These are phyloP conservation scores for Micractinium sp. DNA, from an alignment of 139 green algal species.

Conservation along the genomic window DNA sequence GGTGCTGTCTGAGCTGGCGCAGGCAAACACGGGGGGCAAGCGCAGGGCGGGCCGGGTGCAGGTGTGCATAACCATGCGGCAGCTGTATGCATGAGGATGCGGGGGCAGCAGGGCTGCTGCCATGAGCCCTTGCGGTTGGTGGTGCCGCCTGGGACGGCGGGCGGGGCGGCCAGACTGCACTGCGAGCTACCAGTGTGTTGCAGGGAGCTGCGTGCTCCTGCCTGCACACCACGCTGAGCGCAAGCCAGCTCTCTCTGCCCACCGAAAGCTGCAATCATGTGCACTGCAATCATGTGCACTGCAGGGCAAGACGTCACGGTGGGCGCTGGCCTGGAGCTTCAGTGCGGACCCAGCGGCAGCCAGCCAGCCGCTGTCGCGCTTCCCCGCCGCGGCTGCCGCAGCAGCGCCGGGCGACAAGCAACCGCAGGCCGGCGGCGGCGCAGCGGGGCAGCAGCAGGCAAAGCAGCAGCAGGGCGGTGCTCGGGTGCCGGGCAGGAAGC, in stretches of 20 bases:
- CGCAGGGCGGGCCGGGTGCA: no score
- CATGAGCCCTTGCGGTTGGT: not conserved
- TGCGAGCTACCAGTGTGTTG: not conserved
- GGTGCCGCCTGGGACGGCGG: no score
- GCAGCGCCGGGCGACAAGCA: constrained; percentile 26
- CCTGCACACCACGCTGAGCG: not conserved
- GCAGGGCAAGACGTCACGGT: constrained; percentile 85
- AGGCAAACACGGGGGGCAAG: no score
- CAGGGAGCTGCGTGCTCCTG: not conserved
- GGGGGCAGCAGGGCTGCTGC: no score
- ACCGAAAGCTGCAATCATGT: not conserved
- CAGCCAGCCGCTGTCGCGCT: constrained; percentile 57
- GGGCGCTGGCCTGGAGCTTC: constrained; percentile 92
- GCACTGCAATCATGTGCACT: not conserved
- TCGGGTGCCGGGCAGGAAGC: not conserved
- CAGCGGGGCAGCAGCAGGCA: not conserved
- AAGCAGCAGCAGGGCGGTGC: constrained; percentile 45
- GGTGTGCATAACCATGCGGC: no score
- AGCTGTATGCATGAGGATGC: no score
- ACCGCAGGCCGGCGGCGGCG: not conserved
- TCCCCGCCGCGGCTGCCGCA: constrained; percentile 63
- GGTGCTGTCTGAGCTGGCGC: no score
- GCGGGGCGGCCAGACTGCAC: not conserved
- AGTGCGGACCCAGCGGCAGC: constrained; percentile 57
- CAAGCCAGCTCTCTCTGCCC: no score